These are phyloP conservation scores for Xylaria nigripes DNA, from an alignment of 495 filamentous ascomycete species.

Conservation along the genomic window DNA sequence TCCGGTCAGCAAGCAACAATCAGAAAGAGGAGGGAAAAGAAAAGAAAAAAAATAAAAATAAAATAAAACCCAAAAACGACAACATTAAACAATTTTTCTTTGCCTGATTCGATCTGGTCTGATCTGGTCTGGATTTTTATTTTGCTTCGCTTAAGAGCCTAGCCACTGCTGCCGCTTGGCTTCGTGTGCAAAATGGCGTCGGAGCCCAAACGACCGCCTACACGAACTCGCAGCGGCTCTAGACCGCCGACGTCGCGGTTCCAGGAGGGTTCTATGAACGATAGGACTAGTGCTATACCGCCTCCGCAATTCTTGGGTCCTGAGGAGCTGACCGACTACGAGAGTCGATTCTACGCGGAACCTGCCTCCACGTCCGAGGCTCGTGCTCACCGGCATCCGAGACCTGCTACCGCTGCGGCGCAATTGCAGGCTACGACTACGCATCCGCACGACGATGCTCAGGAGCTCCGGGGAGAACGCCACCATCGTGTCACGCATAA, in stretches of 20 bases:
- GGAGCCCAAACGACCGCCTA: constrained; percentile 14
- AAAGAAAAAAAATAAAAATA: neutral
- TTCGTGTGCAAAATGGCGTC: constrained; percentile 15
- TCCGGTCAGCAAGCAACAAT: neutral
- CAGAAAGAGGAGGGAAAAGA: neutral
- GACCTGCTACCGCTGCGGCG: constrained; percentile 15
- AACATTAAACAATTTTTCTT: no score
- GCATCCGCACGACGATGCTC: neutral
- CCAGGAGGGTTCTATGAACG: constrained; percentile 69
- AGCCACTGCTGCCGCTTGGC: constrained; percentile 3
- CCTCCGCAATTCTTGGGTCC: constrained; percentile 54
- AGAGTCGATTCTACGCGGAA: constrained; percentile 29
- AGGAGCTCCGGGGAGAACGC: neutral
- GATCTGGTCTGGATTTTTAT: no score
- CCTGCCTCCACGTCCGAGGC: constrained; percentile 2
- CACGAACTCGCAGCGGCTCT: constrained; percentile 39
- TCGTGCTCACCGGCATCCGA: constrained; percentile 8
- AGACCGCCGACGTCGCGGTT: constrained; percentile 42
- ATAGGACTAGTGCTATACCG: constrained; percentile 60
- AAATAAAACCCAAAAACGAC: no score
- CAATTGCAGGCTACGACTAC: neutral
- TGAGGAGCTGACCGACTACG: constrained; percentile 31
- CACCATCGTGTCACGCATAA: constrained; percentile 15
- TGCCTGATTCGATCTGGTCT: no score
- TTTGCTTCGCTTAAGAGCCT: no score